Percentiles rank a stretch among this genome's conserved stretches.
These are phyloP conservation scores for Encephalitozoon romaleae DNA, from an alignment of 371 early-diverging fungal genomes.

Conservation along the genomic window DNA sequence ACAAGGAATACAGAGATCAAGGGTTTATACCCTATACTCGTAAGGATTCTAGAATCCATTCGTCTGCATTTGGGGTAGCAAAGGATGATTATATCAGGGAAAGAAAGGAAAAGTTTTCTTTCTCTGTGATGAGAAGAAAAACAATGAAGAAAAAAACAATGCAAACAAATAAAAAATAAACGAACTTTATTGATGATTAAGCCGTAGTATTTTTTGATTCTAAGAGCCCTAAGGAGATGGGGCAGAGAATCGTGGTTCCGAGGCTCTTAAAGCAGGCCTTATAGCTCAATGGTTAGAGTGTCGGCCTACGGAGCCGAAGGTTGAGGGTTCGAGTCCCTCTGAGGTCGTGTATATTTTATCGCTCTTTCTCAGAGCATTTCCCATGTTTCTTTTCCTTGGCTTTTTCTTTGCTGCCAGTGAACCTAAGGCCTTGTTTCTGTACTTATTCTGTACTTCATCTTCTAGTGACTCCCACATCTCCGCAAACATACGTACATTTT, in stretches of 20 bases:
- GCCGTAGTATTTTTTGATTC: neutral
- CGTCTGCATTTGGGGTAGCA: constrained; percentile 39
- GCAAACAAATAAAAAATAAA: constrained; percentile 7
- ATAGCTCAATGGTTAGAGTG: constrained; percentile 40
- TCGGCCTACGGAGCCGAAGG: constrained; percentile 42
- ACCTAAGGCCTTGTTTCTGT: neutral
- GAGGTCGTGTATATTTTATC: neutral
- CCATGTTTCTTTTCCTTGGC: neutral
- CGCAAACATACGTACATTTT: neutral
- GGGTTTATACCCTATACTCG: constrained; percentile 38
- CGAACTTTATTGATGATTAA: neutral
- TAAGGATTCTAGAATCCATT: constrained; percentile 28
- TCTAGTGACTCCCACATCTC: neutral
- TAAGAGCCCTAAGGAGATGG: neutral
- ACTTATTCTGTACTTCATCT: neutral
- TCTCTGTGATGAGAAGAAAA: neutral
- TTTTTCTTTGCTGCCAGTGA: neutral
- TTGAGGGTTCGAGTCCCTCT: constrained; percentile 38
- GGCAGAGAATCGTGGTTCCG: neutral
- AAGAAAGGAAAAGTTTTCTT: constrained; percentile 26
- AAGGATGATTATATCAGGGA: constrained; percentile 50
- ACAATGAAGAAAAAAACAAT: neutral
- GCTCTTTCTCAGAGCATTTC: no score
- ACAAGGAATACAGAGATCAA: constrained; percentile 36
- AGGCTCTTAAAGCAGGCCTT: neutral